Conservation (phyloP, 176 grass and related monocot species). For the Phragmites australis region DNA sequence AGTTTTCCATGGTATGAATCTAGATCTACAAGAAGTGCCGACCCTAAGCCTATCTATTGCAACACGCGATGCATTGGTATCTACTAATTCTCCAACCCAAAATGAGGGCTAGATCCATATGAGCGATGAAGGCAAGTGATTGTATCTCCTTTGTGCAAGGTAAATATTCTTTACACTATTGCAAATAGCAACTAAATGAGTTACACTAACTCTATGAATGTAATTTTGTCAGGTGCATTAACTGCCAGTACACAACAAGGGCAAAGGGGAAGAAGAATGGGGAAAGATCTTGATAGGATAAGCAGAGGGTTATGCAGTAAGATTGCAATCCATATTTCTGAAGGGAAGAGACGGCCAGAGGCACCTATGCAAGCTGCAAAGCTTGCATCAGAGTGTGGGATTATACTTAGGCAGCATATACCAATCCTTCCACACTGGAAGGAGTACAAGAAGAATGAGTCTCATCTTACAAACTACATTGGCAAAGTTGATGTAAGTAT, state of each 20-base stretch:
- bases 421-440: background rate
- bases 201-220: too few relatives aligned
- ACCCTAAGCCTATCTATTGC: too few relatives aligned
- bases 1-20: too few relatives aligned
- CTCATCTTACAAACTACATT: background rate
- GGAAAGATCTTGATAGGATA: background rate
- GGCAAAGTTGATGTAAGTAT: background rate
- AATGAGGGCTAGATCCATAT: background rate
- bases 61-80: too few relatives aligned
- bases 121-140: background rate
- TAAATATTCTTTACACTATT: too few relatives aligned
- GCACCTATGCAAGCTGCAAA: background rate
- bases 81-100: too few relatives aligned
- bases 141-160: background rate
- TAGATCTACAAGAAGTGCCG: too few relatives aligned
- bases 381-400: too few relatives aligned
- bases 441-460: background rate
- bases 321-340: background rate
- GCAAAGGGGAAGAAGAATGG: background rate
- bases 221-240: too few relatives aligned
- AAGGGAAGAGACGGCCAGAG: background rate
- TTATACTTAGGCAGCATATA: background rate
- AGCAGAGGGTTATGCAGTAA: background rate
- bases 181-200: too few relatives aligned
- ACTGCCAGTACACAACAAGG: too few relatives aligned